Evolutionary conservation across 2,329 filamentous ascomycete species (phyloP), one percentile per base, ranked within the genome.

Genomic region (Pseudogymnoascus sp.): DNA sequence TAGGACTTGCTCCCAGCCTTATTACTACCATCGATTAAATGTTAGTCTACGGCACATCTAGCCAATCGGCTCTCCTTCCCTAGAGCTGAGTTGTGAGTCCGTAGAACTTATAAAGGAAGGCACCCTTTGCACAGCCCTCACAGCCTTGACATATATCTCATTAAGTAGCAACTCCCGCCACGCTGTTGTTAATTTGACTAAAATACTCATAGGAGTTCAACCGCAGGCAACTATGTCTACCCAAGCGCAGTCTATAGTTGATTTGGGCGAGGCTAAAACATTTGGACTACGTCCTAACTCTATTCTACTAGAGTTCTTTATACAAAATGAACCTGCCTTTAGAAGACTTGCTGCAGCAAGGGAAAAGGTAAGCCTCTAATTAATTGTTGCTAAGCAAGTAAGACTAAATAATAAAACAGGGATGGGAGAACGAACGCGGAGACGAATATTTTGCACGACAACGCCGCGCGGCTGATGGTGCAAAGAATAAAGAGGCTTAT

Each of bases 391-490:
- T 6, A 40, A 3, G 5, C n/a, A 16, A 61, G 21, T 11, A 12
- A 28, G 14, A 50, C 37, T 38, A 16, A 21, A 14, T 21, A 40
- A 14, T 16, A 35, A 11, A 31, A 47, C 25, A 82, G 80, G 77
- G 78, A 18, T 80, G 79, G 77, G 67, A 75, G 0, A 80, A 74
- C 60, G 67, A 74, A 0, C 66, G 71, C 38, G 80, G 77, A 0
- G 78, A 83, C 53, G 60, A 31, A 0, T 74, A 72, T 65, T 83
- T 82, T 68, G 56, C 72, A 59, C 71, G 68, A 2, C 77, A 79
- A 66, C 75, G 77, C 42, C 37, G 69, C 3, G 66, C 63, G 1
- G 73, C 78, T 7, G 78, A 80, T 65, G 69, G 74, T 1, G 60
- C 71, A 1, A 63, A 66, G 21, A 42, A 64, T 4, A 66, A 70